Conservation (phyloP, 2,329 filamentous ascomycete genomes). For the Penicillium sp. region DNA sequence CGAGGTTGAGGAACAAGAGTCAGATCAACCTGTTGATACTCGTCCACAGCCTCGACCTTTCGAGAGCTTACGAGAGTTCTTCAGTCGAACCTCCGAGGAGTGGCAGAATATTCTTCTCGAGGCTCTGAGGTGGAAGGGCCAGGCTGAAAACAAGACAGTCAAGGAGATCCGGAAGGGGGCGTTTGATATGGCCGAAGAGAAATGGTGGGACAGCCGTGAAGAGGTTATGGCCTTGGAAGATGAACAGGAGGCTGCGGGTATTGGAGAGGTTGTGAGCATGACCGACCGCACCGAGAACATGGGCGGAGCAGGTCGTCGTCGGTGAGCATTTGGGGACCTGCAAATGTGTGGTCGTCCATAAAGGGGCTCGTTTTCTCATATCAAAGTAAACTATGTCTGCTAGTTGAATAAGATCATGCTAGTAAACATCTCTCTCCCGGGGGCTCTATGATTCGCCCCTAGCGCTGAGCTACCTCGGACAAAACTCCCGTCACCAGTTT, state of each 20-base stretch:
- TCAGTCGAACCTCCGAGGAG: constrained; percentile 78
- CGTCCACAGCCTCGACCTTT: constrained; percentile 80
- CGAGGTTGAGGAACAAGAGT: constrained; percentile 42
- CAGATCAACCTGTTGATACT: constrained; percentile 58
- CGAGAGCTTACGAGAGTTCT: constrained; percentile 89
- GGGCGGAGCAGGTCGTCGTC: constrained; percentile 50
- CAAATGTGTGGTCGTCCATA: background rate
- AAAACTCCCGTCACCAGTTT: constrained; percentile 67
- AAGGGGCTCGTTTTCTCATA: background rate
- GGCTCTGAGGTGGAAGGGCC: constrained; percentile 67
- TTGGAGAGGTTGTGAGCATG: constrained; percentile 89
- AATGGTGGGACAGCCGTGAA: constrained; percentile 98
- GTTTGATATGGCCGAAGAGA: constrained; percentile 89
- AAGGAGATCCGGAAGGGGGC: constrained; percentile 93
- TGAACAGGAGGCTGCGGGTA: constrained; percentile 92
- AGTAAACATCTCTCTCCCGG: background rate
- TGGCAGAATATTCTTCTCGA: constrained; percentile 90
- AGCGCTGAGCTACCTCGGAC: constrained; percentile 45
- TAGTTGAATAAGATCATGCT: background rate
- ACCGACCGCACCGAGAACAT: constrained; percentile 66
- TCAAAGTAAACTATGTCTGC: background rate
- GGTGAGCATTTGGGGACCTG: constrained; percentile 30
- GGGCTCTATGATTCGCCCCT: background rate
- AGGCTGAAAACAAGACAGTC: constrained; percentile 60
- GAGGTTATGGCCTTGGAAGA: constrained; percentile 90